Evolutionary conservation across 1,284 basidiomycete genomes (phyloP).

Genomic region (Xanthoconium separans): DNA sequence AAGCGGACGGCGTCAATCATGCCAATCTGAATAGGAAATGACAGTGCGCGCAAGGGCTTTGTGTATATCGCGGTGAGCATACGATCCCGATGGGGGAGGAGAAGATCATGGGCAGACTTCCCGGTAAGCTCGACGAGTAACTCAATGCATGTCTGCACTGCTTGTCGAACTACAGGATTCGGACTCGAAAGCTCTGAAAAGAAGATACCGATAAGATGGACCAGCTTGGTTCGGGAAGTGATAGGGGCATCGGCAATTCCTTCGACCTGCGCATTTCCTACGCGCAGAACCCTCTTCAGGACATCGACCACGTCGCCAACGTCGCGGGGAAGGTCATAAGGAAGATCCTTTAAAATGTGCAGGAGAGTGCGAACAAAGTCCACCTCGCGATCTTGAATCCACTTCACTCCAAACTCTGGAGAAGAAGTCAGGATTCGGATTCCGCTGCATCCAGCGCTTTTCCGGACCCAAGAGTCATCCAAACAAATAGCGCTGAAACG

Average conservation of each 20-base stretch:
- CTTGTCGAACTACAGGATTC: slow-evolving; percentile 83
- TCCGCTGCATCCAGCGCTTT: slow-evolving; percentile 84
- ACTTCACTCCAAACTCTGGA: slow-evolving; percentile 72
- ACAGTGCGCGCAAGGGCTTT: slow-evolving; percentile 95
- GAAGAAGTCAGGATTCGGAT: slow-evolving; percentile 77
- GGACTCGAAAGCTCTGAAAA: slow-evolving; percentile 90
- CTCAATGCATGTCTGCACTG: slow-evolving; percentile 82
- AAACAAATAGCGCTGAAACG: slow-evolving; percentile 84
- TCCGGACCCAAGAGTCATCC: slow-evolving; percentile 85
- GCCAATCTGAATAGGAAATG: slow-evolving; percentile 95
- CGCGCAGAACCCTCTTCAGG: slow-evolving; percentile 73
- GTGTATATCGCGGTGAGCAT: slow-evolving; percentile 91
- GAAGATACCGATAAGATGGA: slow-evolving; percentile 79
- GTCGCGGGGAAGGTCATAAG: slow-evolving; percentile 84
- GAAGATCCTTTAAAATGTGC: slow-evolving; percentile 95
- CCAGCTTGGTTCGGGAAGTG: slow-evolving; percentile 51
- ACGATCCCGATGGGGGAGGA: slow-evolving; percentile 85
- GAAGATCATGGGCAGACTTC: slow-evolving; percentile 74
- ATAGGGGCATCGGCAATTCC: slow-evolving; percentile 40
- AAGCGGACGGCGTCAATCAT: slow-evolving; percentile 98
- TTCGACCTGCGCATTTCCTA: slow-evolving; percentile 60
- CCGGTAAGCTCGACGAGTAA: slow-evolving; percentile 78
- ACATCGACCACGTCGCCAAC: slow-evolving; percentile 81
- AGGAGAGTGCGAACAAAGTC: slow-evolving; percentile 91
- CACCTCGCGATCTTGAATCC: slow-evolving; percentile 87